Conservation (phyloP, 306 rosid genomes). For the Lathyrus sativus region DNA sequence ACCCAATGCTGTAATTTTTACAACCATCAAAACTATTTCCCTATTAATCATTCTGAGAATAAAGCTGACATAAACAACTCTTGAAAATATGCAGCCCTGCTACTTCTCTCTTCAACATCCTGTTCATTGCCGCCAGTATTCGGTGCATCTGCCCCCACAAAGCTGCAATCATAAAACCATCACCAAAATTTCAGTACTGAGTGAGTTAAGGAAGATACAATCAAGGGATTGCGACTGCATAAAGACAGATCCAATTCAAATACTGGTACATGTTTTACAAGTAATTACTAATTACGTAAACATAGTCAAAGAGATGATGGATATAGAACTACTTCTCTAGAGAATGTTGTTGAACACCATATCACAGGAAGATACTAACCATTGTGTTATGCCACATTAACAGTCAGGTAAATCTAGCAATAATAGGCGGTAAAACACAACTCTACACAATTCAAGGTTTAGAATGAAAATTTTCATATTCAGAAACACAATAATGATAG, state of each 20-base stretch:
- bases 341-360: no score
- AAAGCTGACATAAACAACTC: slow-evolving; percentile 65
- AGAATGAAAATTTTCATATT: no score
- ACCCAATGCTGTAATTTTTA: slow-evolving; percentile 14
- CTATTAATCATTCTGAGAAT: slow-evolving; percentile 29
- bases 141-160: slow-evolving; percentile 24
- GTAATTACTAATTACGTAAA: background rate
- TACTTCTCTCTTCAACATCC: slow-evolving; percentile 59
- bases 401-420: no score
- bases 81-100: slow-evolving; percentile 59
- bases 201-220: slow-evolving; percentile 1
- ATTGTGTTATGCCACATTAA: no score
- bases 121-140: slow-evolving; percentile 41
- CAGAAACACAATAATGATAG: no score
- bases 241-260: no score
- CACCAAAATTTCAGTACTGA: slow-evolving; percentile 9
- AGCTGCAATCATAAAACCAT: slow-evolving; percentile 51
- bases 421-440: no score
- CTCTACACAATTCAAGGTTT: no score
- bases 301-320: background rate
- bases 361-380: no score
- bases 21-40: background rate
- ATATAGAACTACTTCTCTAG: background rate
- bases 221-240: no score
- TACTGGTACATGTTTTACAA: background rate